Evolutionary conservation across 352 stramenopile genomes (phyloP).

Genomic region (Phytophthora syringae): DNA sequence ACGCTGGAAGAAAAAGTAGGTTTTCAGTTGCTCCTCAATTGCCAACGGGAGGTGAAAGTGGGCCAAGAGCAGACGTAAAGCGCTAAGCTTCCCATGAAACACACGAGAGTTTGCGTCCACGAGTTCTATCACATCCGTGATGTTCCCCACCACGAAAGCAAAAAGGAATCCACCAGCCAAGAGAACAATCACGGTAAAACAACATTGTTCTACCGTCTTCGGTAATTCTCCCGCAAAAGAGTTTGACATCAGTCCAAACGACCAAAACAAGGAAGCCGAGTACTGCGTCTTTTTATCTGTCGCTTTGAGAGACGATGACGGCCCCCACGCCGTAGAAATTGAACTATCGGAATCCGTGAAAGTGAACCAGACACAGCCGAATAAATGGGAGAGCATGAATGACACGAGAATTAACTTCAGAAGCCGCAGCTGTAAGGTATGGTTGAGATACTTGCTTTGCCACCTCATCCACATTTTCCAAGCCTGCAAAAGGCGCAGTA

Average conservation of each 20-base stretch:
- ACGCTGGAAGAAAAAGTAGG: constrained; percentile 69
- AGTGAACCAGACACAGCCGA: constrained; percentile 71
- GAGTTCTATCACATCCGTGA: constrained; percentile 64
- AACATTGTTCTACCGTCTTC: constrained; percentile 43
- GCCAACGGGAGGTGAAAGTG: constrained; percentile 57
- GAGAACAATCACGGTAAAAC: constrained; percentile 59
- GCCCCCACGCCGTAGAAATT: constrained; percentile 8
- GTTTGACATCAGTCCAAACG: constrained; percentile 61
- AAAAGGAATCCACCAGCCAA: constrained; percentile 52
- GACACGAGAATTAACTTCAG: constrained; percentile 60
- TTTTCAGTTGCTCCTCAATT: constrained; percentile 68
- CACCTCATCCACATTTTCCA: constrained; percentile 26
- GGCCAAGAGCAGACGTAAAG: constrained; percentile 52
- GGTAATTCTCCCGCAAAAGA: constrained; percentile 51
- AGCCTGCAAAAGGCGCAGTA: constrained; percentile 46
- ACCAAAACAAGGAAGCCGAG: constrained; percentile 57
- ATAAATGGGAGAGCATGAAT: constrained; percentile 47
- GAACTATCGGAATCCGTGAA: constrained; percentile 30
- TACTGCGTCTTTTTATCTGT: constrained; percentile 37
- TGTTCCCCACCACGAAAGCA: constrained; percentile 64
- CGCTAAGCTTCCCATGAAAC: constrained; percentile 66
- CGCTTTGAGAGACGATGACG: constrained; percentile 7
- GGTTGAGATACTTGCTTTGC: constrained; percentile 54
- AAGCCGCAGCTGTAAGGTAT: constrained; percentile 49
- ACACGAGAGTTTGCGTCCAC: constrained; percentile 55